Base-by-base conservation (phyloP, 2,329 filamentous ascomycete genomes). In the Apiospora hydei region DNA sequence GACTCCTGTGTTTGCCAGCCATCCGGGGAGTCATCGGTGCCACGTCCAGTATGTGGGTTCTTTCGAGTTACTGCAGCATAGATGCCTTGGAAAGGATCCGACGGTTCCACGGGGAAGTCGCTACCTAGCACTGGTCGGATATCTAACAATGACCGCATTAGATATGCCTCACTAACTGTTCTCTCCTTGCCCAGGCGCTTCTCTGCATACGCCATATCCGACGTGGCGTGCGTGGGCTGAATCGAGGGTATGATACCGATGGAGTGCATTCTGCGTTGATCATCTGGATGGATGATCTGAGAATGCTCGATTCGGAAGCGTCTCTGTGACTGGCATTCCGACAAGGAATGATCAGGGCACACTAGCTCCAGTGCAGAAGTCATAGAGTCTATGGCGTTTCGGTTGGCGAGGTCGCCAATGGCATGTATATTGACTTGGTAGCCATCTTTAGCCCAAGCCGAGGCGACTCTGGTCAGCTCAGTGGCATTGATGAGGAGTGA, bases 361-460 rank as follows among this genome's bases (percentile, higher is more conserved):
- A 88, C 77, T 26, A 84, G 77, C n/a, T 82, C 80, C 5, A 93
- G 84, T 13, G 89, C 88, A 8, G 84, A 83, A 67, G 89, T 85
- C 69, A 93, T 87, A 11, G 91, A 90, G 75, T 92, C 87, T 64
- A 93, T 82, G 71, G 90, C 90, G 44, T 89, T 84, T 38, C 91
- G 87, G 78, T 92, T 93, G 21, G 92, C 92, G 5, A 89, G 84
- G 79, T 94, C 92, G 11, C 92, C 92, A 72, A 93, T 93, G 67
- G 91, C 91, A 79, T 93, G 92, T 73, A 93, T 91, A 77, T 92
- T 92, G 71, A 93, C 90, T 78, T 93, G 91, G 76, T 87, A 93
- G 16, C 89, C 90, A 47, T 84, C 85, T 2, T 81, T 81, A 21
- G 90, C 87, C 91, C 91, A 94, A 41, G 87, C 80, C 14, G 81